These are phyloP conservation scores for Colletotrichum sp. DNA, from an alignment of 2,329 filamentous ascomycete species.

Conservation along the genomic window DNA sequence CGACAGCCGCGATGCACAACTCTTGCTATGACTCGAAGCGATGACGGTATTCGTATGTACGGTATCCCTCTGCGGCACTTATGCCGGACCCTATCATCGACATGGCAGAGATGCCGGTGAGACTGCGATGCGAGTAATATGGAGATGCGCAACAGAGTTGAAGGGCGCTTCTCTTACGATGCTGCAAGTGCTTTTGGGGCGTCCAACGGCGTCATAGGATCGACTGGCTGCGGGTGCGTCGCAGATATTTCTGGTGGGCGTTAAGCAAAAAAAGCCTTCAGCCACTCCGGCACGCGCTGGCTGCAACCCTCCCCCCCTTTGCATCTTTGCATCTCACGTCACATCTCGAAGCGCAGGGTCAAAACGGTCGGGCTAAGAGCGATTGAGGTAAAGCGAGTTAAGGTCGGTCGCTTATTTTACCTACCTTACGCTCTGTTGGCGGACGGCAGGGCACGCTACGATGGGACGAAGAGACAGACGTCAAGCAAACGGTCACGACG, in stretches of 20 bases:
- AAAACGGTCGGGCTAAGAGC: slow-evolving; percentile 2
- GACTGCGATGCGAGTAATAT: background rate
- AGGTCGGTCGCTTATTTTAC: background rate
- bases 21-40: background rate
- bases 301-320: background rate
- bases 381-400: background rate
- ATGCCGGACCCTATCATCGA: background rate
- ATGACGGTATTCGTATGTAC: background rate
- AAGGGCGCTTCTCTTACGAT: background rate
- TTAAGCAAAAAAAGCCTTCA: background rate
- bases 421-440: background rate
- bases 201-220: background rate
- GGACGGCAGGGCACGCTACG: background rate
- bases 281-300: background rate
- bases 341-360: slow-evolving; percentile 2
- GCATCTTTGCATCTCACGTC: background rate
- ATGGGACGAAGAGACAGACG: slow-evolving; percentile 2
- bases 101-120: background rate
- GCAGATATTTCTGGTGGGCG: slow-evolving; percentile 5
- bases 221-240: slow-evolving; percentile 2
- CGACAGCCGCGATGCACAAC: background rate
- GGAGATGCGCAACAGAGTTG: background rate
- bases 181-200: background rate
- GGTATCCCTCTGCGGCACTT: background rate
- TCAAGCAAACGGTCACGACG: background rate